Conservation (phyloP, 306 rosid genomes). For the Rosa persica region DNA sequence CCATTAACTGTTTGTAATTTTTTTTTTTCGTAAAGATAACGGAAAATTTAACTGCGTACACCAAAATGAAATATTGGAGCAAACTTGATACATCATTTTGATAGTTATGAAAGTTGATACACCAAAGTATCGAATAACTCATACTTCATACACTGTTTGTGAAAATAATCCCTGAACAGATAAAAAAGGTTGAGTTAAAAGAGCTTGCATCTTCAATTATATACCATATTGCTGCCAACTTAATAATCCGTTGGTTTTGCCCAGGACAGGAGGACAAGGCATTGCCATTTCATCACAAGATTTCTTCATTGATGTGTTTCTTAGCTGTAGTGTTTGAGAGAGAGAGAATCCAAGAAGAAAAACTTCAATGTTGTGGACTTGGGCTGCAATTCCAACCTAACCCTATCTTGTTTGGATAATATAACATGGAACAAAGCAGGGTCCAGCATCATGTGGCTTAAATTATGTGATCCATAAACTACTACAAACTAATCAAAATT, state of each 20-base stretch:
- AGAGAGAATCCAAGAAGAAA: not conserved
- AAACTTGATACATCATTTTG: no score
- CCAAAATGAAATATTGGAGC: no score
- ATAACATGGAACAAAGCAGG: not conserved
- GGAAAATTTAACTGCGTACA: no score
- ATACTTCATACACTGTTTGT: no score
- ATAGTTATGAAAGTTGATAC: no score
- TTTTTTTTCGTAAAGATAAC: no score
- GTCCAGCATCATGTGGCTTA: conserved; percentile 10
- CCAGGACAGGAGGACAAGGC: not conserved
- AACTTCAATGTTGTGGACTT: not conserved
- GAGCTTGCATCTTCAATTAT: not conserved
- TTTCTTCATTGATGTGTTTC: not conserved
- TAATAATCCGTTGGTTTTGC: not conserved
- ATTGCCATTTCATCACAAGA: not conserved
- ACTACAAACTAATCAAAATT: not conserved
- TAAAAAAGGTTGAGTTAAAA: not conserved
- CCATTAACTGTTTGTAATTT: no score
- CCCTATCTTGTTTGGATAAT: not conserved
- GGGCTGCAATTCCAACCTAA: not conserved
- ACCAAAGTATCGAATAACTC: no score
- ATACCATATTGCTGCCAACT: not conserved
- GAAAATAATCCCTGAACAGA: no score
- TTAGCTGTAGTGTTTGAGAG: not conserved
- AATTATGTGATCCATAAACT: not conserved